Percentiles rank a stretch among this genome's conserved stretches.
phyloP scores from a whole-genome alignment of 2,329 filamentous ascomycete genomes.

The Paraconiothyrium brasiliense region DNA sequence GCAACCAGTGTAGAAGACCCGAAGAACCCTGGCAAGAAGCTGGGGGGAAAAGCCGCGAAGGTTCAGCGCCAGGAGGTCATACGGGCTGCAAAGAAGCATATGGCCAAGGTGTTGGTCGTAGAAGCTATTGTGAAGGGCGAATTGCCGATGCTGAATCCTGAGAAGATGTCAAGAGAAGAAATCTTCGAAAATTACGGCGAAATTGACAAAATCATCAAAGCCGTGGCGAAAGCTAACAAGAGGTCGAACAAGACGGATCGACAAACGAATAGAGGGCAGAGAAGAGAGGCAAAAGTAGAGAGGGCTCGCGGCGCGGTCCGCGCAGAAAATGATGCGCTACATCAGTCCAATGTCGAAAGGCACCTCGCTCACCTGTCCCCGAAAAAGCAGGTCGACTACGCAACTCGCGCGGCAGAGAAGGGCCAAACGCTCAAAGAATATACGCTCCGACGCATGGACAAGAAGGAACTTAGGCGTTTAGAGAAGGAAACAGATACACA shows the following conservation, averaged over 20 bases:
- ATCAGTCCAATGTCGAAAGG: neutral
- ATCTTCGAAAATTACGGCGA: constrained; percentile 18
- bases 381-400: constrained; percentile 43
- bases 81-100: constrained; percentile 22
- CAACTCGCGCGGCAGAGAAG: constrained; percentile 48
- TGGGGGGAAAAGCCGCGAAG: constrained; percentile 18
- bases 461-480: constrained; percentile 38
- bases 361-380: constrained; percentile 37
- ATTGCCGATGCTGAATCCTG: constrained; percentile 26
- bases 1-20: constrained; percentile 8
- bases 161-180: constrained; percentile 23
- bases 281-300: constrained; percentile 12
- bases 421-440: constrained; percentile 50
- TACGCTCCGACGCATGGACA: constrained; percentile 44
- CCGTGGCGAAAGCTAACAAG: constrained; percentile 20
- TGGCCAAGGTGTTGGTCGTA: constrained; percentile 19
- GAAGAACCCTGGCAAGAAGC: constrained; percentile 8
- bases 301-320: neutral
- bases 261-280: constrained; percentile 8
- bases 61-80: constrained; percentile 15
- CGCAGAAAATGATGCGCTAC: neutral
- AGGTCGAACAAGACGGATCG: constrained; percentile 14
- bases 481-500: neutral
- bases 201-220: constrained; percentile 1
- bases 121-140: constrained; percentile 24